Conservation (phyloP, 1,284 basidiomycete species). For the Malassezia restricta region DNA sequence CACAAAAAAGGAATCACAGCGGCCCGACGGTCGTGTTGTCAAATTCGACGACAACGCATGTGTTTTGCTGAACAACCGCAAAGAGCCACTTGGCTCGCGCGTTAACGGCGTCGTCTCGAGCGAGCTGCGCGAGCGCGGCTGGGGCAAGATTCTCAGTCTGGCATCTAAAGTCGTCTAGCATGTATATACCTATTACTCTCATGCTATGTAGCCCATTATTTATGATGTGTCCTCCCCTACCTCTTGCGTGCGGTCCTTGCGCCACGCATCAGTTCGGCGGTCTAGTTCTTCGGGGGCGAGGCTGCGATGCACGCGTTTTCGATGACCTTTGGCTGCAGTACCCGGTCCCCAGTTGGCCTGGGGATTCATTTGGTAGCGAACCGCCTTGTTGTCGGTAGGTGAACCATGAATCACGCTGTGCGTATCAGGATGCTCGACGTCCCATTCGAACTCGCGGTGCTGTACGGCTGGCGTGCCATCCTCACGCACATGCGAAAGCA, state of each 20-base stretch:
- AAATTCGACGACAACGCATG: constrained; percentile 97
- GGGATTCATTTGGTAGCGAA: constrained; percentile 82
- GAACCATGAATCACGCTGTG: constrained; percentile 9
- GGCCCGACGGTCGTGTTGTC: constrained; percentile 74
- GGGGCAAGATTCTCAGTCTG: constrained; percentile 84
- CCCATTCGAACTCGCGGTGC: constrained; percentile 18
- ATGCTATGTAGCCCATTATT: background rate
- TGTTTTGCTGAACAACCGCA: constrained; percentile 88
- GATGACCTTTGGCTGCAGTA: constrained; percentile 37
- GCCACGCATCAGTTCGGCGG: constrained; percentile 9
- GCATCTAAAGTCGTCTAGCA: constrained; percentile 65
- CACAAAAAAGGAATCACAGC: constrained; percentile 65
- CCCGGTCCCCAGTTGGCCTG: constrained; percentile 79
- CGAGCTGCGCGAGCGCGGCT: constrained; percentile 78
- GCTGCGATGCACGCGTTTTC: constrained; percentile 10
- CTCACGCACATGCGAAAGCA: constrained; percentile 54
- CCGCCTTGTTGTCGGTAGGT: background rate
- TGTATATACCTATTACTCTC: constrained; percentile 1
- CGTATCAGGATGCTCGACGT: constrained; percentile 17
- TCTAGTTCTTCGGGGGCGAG: constrained; percentile 9
- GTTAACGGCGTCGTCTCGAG: constrained; percentile 86
- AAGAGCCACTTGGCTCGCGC: constrained; percentile 88
- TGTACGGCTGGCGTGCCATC: constrained; percentile 24
- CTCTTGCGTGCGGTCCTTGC: background rate
- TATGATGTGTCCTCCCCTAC: background rate